Conservation (phyloP, 2,329 filamentous ascomycete species). For the Amauroascus niger region DNA sequence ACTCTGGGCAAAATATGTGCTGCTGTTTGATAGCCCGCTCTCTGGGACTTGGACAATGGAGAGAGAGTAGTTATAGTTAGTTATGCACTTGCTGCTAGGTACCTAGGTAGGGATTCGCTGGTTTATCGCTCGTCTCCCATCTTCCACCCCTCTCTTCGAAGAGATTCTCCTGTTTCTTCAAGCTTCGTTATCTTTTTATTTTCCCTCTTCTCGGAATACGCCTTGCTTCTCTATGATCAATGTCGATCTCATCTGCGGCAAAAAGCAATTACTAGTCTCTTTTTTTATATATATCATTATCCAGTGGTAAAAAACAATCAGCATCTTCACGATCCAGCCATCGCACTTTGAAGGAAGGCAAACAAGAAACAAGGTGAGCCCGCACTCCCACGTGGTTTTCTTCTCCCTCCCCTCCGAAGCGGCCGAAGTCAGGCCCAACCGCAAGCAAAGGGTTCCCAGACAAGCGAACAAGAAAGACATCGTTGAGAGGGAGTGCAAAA, state of each 20-base stretch:
- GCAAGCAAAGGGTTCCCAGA: neutral
- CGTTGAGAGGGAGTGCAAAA: too few species aligned
- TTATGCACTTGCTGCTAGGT: neutral
- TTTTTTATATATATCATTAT: neutral
- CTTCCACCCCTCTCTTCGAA: neutral
- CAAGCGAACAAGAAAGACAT: neutral
- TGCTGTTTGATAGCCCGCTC: too few species aligned
- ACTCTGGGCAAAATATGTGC: too few species aligned
- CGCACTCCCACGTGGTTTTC: neutral
- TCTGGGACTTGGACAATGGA: too few species aligned
- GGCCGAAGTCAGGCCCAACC: neutral
- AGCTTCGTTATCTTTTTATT: neutral
- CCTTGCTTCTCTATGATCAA: too few species aligned
- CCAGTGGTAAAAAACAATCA: too few species aligned
- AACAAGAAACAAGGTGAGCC: too few species aligned
- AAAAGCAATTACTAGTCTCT: neutral
- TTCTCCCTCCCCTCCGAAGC: neutral
- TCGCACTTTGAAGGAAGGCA: too few species aligned
- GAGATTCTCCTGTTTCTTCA: neutral
- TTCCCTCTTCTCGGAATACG: neutral
- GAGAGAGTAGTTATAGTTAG: neutral
- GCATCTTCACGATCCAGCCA: neutral
- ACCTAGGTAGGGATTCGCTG: neutral
- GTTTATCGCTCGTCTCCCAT: neutral
- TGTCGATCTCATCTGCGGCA: neutral